These are phyloP conservation scores for Piloderma croceum DNA, from an alignment of 768 basidiomycete genomes.

Conservation along the genomic window DNA sequence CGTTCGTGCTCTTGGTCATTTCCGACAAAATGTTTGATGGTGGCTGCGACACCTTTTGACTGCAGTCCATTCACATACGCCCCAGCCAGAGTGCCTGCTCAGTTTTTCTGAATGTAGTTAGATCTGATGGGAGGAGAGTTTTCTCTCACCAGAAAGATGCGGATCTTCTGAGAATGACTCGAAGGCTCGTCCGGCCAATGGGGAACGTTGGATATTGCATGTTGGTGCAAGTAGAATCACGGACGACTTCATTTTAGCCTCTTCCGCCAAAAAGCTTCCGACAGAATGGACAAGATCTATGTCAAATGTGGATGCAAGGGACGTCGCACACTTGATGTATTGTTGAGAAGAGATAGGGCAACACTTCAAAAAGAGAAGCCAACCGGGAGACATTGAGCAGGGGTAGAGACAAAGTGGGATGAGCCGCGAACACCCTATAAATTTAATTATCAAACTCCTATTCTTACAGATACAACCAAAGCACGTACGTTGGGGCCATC, in stretches of 20 bases:
- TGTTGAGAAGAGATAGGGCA: background rate
- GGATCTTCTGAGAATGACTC: slow-evolving; percentile 75
- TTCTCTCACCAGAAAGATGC: slow-evolving; percentile 53
- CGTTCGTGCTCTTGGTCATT: slow-evolving; percentile 75
- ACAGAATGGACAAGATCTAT: slow-evolving; percentile 47
- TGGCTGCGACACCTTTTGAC: slow-evolving; percentile 56
- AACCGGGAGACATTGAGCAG: slow-evolving; percentile 63
- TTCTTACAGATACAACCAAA: background rate
- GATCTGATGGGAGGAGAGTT: no score
- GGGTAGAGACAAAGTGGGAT: slow-evolving; percentile 57
- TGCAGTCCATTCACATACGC: slow-evolving; percentile 70
- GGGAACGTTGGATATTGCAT: slow-evolving; percentile 67
- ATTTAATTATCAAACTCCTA: slow-evolving; percentile 3
- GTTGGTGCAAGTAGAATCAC: slow-evolving; percentile 66
- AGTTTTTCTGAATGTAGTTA: background rate
- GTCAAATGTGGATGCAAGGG: slow-evolving; percentile 68
- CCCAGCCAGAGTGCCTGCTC: slow-evolving; percentile 53
- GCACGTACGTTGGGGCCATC: slow-evolving; percentile 56
- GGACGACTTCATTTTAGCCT: slow-evolving; percentile 61
- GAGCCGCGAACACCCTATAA: slow-evolving; percentile 61
- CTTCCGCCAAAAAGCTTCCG: slow-evolving; percentile 56
- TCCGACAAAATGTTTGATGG: slow-evolving; percentile 69
- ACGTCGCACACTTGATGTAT: slow-evolving; percentile 52
- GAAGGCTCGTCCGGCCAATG: slow-evolving; percentile 56
- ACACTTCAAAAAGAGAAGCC: slow-evolving; percentile 10